phyloP scores from a whole-genome alignment of 495 filamentous ascomycete species.

The Paragyromitra xinjiangensis region DNA sequence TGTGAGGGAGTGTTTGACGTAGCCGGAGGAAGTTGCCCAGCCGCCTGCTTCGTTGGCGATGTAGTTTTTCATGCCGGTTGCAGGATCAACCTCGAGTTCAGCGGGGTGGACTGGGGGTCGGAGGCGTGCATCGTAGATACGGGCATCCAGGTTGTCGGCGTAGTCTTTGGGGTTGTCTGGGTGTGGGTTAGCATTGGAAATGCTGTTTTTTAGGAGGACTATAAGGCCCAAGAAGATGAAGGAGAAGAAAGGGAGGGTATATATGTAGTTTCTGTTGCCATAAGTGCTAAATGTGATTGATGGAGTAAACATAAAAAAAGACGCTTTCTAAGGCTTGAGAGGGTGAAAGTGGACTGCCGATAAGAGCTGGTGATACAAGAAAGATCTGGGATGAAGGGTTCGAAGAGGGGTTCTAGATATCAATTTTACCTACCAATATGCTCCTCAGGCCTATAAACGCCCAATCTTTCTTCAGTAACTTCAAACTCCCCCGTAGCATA shows the following conservation, averaged over 20 bases:
- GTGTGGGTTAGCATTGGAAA: background rate
- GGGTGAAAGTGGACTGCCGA: background rate
- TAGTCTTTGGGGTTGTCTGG: slow-evolving; percentile 85
- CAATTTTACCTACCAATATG: slow-evolving; percentile 72
- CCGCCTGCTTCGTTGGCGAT: slow-evolving; percentile 86
- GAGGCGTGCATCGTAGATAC: slow-evolving; percentile 82
- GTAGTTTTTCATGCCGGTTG: slow-evolving; percentile 98
- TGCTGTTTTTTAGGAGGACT: background rate
- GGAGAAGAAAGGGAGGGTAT: too few species aligned
- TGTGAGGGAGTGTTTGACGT: slow-evolving; percentile 82
- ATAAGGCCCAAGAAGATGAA: too few species aligned
- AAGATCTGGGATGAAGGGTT: background rate
- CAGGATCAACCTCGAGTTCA: slow-evolving; percentile 82
- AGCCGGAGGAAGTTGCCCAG: slow-evolving; percentile 83
- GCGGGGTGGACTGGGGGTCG: slow-evolving; percentile 75
- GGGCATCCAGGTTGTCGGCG: slow-evolving; percentile 85
- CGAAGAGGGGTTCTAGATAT: background rate
- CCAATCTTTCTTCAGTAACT: slow-evolving; percentile 88
- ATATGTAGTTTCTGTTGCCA: too few species aligned
- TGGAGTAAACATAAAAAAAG: too few species aligned
- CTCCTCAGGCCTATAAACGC: slow-evolving; percentile 93
- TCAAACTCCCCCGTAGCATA: slow-evolving; percentile 98
- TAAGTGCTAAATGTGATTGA: too few species aligned
- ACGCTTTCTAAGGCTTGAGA: background rate
- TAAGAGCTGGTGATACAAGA: slow-evolving; percentile 6